These are phyloP conservation scores for Cyanophora paradoxa DNA, from an alignment of 78 protist species.

Conservation along the genomic window DNA sequence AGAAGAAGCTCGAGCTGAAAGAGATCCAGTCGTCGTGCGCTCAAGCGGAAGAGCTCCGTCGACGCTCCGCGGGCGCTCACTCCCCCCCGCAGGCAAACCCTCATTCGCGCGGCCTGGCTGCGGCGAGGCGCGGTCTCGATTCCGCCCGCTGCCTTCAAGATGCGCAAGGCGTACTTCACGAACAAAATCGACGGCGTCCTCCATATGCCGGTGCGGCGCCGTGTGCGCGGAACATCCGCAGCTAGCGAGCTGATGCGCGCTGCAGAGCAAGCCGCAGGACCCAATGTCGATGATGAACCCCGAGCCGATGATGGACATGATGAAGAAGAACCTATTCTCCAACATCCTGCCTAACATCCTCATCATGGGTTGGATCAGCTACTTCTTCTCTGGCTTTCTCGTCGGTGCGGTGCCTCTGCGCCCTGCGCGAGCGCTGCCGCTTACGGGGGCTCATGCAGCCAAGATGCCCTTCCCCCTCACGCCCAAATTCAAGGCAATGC, in stretches of 20 bases:
- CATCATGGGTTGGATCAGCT: conserved; percentile 62
- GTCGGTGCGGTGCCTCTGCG: conserved; percentile 32
- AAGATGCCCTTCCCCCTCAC: conserved; percentile 73
- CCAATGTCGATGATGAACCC: conserved; percentile 53
- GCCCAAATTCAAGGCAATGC: conserved; percentile 58
- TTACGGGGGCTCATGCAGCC: neutral
- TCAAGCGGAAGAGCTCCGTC: no score
- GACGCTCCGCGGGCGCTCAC: no score
- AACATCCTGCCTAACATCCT: conserved; percentile 67
- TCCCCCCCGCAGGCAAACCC: no score
- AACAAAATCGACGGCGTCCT: neutral
- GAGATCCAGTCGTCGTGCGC: no score
- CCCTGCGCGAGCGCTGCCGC: neutral
- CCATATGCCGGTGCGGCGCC: no score
- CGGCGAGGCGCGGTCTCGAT: conserved; percentile 34
- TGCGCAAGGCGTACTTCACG: conserved; percentile 1
- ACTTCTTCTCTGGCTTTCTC: conserved; percentile 78
- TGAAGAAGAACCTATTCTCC: conserved; percentile 58
- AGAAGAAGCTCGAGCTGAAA: conserved; percentile 17
- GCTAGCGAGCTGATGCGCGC: no score
- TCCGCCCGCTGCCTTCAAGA: conserved; percentile 2
- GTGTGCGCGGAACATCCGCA: no score
- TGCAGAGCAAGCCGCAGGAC: conserved; percentile 25
- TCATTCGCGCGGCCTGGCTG: conserved; percentile 15
- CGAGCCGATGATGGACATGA: conserved; percentile 61